Evolutionary conservation across 139 green algal genomes (phyloP).

Genomic region (Axilococcus clingmanii): DNA sequence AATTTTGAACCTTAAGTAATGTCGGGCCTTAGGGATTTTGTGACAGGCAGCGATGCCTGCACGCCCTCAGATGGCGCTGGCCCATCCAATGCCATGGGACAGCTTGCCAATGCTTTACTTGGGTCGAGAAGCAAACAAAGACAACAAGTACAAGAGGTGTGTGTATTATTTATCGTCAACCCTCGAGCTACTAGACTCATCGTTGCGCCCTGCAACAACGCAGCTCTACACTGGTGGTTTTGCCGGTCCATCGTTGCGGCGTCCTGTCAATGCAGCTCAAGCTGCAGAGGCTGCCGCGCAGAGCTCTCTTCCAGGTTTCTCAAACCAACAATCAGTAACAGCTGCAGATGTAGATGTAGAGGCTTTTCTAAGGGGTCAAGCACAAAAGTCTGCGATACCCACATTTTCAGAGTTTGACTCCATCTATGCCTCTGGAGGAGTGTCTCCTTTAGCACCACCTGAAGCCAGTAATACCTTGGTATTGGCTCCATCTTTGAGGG

Average conservation of each 20-base stretch:
- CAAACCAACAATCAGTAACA: neutral
- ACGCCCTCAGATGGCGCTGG: conserved; percentile 41
- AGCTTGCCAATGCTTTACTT: conserved; percentile 68
- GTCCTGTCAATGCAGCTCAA: conserved; percentile 7
- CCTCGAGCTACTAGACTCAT: neutral
- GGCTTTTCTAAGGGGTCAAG: conserved; percentile 9
- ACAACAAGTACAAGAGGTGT: conserved; percentile 42
- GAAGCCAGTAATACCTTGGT: neutral
- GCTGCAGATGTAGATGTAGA: conserved; percentile 8
- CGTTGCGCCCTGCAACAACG: neutral
- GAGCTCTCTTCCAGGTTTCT: conserved; percentile 13
- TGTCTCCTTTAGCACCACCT: too few relatives aligned
- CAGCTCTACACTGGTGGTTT: conserved; percentile 11
- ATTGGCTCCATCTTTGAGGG: conserved; percentile 15
- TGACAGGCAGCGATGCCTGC: conserved; percentile 70
- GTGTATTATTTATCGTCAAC: conserved; percentile 1
- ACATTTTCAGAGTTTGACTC: conserved; percentile 25
- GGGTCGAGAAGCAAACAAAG: conserved; percentile 57
- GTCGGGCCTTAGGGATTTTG: conserved; percentile 50
- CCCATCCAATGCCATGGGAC: conserved; percentile 61
- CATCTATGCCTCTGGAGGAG: too few relatives aligned
- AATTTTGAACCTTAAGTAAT: too few relatives aligned
- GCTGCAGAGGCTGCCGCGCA: conserved; percentile 14
- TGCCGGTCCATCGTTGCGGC: neutral
- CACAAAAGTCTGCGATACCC: neutral